phyloP scores from a whole-genome alignment of 1,284 basidiomycete genomes.

The Tilletia indica region DNA sequence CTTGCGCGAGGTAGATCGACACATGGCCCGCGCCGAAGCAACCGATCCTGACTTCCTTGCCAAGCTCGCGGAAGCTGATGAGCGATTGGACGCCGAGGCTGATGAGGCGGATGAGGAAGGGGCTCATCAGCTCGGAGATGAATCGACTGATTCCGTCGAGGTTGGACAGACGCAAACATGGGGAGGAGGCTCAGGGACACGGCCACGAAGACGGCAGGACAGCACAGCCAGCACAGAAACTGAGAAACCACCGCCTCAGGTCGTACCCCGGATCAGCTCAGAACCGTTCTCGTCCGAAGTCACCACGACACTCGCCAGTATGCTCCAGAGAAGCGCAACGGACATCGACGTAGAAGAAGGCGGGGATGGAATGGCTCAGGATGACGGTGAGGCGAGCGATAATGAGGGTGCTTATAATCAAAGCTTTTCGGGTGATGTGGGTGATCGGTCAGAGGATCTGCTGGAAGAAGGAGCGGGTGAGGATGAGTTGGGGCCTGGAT shows the following conservation, averaged over 20 bases:
- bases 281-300: slow-evolving; percentile 5
- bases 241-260: not conserved
- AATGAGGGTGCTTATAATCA: not conserved
- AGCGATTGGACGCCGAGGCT: not conserved
- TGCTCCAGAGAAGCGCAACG: not conserved
- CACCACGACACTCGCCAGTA: not conserved
- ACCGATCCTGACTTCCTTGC: slow-evolving; percentile 11
- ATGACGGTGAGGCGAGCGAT: not conserved
- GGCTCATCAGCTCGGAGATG: not conserved
- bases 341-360: not conserved
- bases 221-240: slow-evolving; percentile 4
- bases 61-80: slow-evolving; percentile 4
- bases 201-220: not conserved
- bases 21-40: slow-evolving; percentile 12
- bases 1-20: slow-evolving; percentile 5
- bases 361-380: not conserved
- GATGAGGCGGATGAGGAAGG: not conserved
- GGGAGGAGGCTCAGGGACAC: not conserved
- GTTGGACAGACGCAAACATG: not conserved
- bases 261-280: slow-evolving; percentile 1
- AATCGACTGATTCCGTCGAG: not conserved
- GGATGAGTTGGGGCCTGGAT: not conserved
- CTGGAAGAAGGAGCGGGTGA: not conserved
- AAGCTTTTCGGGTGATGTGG: not conserved
- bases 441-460: not conserved